phyloP scores from a whole-genome alignment of 129 eudicot genomes.

The Gnaphalium uliginosum region DNA sequence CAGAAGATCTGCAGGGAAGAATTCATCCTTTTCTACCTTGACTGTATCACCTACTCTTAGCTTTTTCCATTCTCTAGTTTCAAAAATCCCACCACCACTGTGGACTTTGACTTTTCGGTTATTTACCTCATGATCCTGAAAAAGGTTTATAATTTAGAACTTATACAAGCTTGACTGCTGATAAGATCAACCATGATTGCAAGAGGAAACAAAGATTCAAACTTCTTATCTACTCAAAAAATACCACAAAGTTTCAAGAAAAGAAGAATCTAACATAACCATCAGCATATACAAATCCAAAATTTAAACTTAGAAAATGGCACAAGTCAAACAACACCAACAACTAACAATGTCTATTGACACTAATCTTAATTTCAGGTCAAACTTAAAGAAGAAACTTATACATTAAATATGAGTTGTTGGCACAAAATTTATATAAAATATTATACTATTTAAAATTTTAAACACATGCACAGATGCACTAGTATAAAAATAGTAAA shows the following conservation, averaged over 20 bases:
- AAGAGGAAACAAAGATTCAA: constrained; percentile 1
- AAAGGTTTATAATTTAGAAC: constrained; percentile 13
- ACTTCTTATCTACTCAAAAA: background rate
- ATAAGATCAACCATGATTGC: background rate
- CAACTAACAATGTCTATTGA: background rate
- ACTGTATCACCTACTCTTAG: constrained; percentile 63
- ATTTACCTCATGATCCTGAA: constrained; percentile 61
- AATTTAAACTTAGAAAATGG: background rate
- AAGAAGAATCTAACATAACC: background rate
- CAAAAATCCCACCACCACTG: constrained; percentile 45
- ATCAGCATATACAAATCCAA: background rate
- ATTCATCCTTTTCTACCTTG: constrained; percentile 63
- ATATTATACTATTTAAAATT: too few relatives aligned
- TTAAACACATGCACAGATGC: too few relatives aligned
- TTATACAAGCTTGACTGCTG: constrained; percentile 2
- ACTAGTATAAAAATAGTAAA: too few relatives aligned
- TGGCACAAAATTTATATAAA: too few relatives aligned
- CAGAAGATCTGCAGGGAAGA: constrained; percentile 65
- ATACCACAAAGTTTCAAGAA: background rate
- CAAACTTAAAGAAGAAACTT: background rate
- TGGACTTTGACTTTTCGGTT: constrained; percentile 50
- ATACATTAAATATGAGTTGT: too few relatives aligned
- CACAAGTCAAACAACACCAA: background rate
- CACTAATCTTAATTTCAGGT: background rate
- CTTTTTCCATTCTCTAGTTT: constrained; percentile 48